Base-by-base conservation (phyloP, 768 basidiomycete species). In the Podaxis mareebaensis region DNA sequence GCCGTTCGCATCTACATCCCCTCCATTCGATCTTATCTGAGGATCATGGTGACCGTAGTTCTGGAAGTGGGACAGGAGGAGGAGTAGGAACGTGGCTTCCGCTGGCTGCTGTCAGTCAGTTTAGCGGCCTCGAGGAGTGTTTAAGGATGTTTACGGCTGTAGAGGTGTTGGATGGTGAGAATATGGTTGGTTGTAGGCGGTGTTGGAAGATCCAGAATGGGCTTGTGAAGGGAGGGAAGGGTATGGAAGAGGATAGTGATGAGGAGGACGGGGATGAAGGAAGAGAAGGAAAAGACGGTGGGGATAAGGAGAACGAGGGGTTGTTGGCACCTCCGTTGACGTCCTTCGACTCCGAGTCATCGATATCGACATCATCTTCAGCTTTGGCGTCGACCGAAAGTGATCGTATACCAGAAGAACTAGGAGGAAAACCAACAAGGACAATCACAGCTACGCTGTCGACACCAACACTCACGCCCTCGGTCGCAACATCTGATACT, bases 161-260 rank as follows among this genome's bases (percentile, higher is more conserved):
- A n/a, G 96, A 99, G 69, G 85, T 93, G 6, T 77, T 99, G 38
- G 92, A 97, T 67, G 94, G 93, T 0, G 96, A 97, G 68, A 97
- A 99, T 68, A 90, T 89, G 78, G 95, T 97, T 58, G 95, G 95
- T 0, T 99, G 96, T 73, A 83, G 90, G 66, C 83, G 90, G 57
- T 99, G 96, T 76, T 99, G 96, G 96, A 95, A 94, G 79, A 88
- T 94, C 39, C 87, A 85, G 61, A 86, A 94, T 70, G 90, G 91
- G 51, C 69, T 64, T 59, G 58, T 64, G 65, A 70, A 53, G 68
- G 76, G 67, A 70, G 73, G 53, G 54, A 76, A 79, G n/a, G 44
- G 44, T 20, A 20, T 4, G 4, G 73, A 73, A 3, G 74, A 77
- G 56, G 70, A 76, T 36, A 72, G 73, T 54, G 65, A 74, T 33